Evolutionary conservation across 345 rosid species (phyloP).

Genomic region (Pistacia integerrima): DNA sequence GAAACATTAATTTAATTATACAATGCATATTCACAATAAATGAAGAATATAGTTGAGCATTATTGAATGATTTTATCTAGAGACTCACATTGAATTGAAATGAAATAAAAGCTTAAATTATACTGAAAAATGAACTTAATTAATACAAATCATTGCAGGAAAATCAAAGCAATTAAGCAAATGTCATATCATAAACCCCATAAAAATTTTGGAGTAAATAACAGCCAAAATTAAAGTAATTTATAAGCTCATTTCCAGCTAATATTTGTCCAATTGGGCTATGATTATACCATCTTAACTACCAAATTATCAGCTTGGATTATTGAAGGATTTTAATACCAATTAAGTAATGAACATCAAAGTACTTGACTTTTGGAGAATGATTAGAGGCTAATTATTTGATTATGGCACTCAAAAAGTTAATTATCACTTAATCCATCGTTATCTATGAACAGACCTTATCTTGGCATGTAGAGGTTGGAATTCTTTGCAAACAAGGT

Average conservation of each 20-base stretch:
- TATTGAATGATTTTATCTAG: too few species aligned
- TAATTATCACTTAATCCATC: not conserved
- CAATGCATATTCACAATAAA: not conserved
- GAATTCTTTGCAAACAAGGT: not conserved
- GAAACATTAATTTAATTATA: too few species aligned
- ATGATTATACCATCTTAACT: conserved; percentile 12
- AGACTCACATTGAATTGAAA: too few species aligned
- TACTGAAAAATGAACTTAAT: not conserved
- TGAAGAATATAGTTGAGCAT: too few species aligned
- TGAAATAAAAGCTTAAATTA: not conserved
- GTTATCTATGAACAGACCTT: not conserved
- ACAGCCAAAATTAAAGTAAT: not conserved
- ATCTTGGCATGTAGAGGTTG: too few species aligned
- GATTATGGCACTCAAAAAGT: not conserved
- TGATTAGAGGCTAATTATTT: not conserved
- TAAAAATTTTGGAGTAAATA: not conserved
- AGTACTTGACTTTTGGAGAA: not conserved
- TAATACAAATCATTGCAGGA: not conserved
- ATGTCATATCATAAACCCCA: not conserved
- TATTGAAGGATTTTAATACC: not conserved
- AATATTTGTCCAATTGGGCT: not conserved
- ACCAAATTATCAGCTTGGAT: conserved; percentile 3
- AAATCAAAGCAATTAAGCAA: not conserved
- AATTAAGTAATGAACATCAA: not conserved
- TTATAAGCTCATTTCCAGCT: not conserved